Base-by-base conservation (phyloP, 1,139 yeast species). In the Meyerozyma elateridarum region DNA sequence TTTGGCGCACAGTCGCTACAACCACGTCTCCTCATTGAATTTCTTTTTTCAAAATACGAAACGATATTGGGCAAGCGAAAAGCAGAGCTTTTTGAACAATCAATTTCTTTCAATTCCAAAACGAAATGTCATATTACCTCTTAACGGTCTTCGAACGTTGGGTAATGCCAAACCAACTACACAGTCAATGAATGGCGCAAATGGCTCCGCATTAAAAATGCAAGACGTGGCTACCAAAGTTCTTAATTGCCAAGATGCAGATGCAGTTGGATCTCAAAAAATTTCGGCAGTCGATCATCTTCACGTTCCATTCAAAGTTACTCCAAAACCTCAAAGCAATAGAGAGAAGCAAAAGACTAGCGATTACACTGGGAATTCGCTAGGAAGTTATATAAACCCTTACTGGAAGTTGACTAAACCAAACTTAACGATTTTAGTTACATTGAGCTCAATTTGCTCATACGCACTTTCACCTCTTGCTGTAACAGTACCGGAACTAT, bases 381-480 rank as follows among this genome's bases (percentile, higher is more conserved):
- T n/a, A n/a, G n/a, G n/a, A n/a, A 49, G 64, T 16, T 36, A 67
- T 17, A 48, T 69, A 2, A 68, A 69, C 14, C 83, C 88, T 1
- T 88, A 85, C 48, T 43, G 87, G 13, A 87, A 87, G 42, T 68
- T 91, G 15, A 77, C 96, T 2, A 91, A 91, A 56, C 98, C 99
- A 11, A 73, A 88, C 37, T 68, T 91, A 33, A 85, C 97, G 0
- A 76, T 89, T 6, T 62, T 93, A 29, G 96, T 91, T 5, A 94
- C 93, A 48, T 65, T 91, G 15, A 84, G 96, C 36, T 85, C 96
- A 1, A 87, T 91, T 48, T 87, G 97, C 39, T 83, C 96, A 0
- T 91, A 91, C 51, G 96, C 97, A 0, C 64, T 91, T 20, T 85
- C 96, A 0, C 98, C 98, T 1, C 71, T 73, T 42, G 77, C 89